A percentile compares a stretch with the other conserved stretches of the same genome.
phyloP scores from a whole-genome alignment of 169 alveolate genomes.

The Eimeria sp. region DNA sequence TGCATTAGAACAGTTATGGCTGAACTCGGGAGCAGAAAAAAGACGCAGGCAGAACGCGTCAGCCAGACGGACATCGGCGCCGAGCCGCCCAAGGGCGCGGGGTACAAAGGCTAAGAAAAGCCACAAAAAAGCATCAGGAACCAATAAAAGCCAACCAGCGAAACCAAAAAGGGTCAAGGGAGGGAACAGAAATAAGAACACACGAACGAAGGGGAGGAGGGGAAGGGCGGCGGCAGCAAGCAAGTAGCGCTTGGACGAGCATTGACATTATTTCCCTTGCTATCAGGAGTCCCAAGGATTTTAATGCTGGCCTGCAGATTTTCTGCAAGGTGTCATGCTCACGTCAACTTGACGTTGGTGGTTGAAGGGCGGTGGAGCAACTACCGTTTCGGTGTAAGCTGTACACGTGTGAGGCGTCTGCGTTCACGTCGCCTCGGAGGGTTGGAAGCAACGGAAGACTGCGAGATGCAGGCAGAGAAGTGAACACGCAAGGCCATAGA shows the following conservation, averaged over 20 bases:
- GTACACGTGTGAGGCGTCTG: background rate
- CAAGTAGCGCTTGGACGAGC: background rate
- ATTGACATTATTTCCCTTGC: background rate
- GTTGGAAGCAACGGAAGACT: background rate
- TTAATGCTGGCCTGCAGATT: background rate
- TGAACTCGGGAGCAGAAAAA: constrained; percentile 10
- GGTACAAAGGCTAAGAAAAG: background rate
- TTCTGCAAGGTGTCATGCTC: background rate
- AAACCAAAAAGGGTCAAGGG: background rate
- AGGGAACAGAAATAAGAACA: background rate
- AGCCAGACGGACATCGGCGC: background rate
- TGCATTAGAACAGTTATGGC: constrained; percentile 43
- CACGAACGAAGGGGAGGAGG: background rate
- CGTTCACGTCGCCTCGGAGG: background rate
- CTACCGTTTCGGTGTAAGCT: background rate
- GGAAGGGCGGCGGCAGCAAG: background rate
- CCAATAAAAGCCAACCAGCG: background rate
- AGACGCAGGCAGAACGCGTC: background rate
- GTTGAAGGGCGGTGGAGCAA: background rate
- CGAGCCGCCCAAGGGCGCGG: background rate
- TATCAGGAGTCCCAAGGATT: background rate
- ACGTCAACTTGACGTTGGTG: background rate
- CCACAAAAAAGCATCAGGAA: background rate
- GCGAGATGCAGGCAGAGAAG: background rate
- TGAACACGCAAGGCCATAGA: background rate